phyloP scores from a whole-genome alignment of 768 basidiomycete genomes.

The Cantharellus anzutake region DNA sequence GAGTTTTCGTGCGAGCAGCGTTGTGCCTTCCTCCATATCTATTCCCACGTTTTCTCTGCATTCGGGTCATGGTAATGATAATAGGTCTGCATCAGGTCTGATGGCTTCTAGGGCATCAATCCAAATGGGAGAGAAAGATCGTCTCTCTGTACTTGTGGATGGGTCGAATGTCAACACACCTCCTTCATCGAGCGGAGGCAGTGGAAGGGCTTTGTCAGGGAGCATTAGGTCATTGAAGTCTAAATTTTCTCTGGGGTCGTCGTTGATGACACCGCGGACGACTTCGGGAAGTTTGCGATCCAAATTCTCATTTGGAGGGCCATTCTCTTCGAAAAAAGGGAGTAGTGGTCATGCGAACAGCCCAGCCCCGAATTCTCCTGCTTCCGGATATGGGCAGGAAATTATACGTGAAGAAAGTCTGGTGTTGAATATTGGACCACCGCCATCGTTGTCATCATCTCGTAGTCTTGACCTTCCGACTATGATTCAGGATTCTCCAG shows the following conservation, averaged over 20 bases:
- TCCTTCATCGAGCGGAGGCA: not conserved
- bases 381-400: not conserved
- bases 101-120: too few species aligned
- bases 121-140: too few species aligned
- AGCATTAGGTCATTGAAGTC: not conserved
- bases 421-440: not conserved
- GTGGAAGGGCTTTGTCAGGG: not conserved
- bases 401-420: not conserved
- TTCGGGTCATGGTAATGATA: not conserved
- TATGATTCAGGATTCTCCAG: not conserved
- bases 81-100: not conserved
- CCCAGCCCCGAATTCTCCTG: not conserved
- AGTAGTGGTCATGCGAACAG: not conserved
- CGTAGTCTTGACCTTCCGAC: too few species aligned
- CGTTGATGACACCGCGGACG: not conserved
- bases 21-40: not conserved
- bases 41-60: not conserved
- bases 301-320: not conserved
- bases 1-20: not conserved
- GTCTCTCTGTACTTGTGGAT: too few species aligned
- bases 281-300: not conserved
- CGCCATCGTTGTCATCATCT: too few species aligned
- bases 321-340: not conserved
- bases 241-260: not conserved
- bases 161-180: too few species aligned